Conservation (phyloP, 257 asterid genomes). For the Phtheirospermum japonicum region DNA sequence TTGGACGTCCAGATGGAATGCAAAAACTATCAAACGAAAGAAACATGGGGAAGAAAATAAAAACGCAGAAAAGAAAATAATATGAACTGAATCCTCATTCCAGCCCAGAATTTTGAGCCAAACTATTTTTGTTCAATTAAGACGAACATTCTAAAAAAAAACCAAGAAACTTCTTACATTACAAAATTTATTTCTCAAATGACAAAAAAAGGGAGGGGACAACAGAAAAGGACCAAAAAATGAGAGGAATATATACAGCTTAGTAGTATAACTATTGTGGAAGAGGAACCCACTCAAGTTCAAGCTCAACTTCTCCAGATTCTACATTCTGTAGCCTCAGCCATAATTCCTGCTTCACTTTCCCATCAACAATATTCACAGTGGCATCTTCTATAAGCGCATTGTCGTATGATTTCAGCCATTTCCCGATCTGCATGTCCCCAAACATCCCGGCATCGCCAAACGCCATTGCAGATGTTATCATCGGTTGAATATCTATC, state of each 20-base stretch:
- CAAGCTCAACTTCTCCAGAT: slow-evolving; percentile 88
- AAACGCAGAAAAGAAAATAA: no score
- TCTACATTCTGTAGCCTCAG: slow-evolving; percentile 95
- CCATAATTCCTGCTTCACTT: slow-evolving; percentile 75
- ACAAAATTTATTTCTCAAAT: slow-evolving; percentile 20
- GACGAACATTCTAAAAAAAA: not conserved
- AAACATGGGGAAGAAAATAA: not conserved
- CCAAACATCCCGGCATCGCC: slow-evolving; percentile 81
- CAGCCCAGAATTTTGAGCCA: no score
- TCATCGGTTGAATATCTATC: slow-evolving; percentile 90
- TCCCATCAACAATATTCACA: slow-evolving; percentile 85
- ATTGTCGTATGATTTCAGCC: slow-evolving; percentile 90
- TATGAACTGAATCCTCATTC: no score
- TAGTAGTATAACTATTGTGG: slow-evolving; percentile 30
- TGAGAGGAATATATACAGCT: not conserved
- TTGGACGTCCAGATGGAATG: no score
- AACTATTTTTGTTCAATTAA: not conserved
- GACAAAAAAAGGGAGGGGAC: not conserved
- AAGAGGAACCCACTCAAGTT: slow-evolving; percentile 91
- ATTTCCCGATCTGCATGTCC: slow-evolving; percentile 97
- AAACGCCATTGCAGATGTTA: slow-evolving; percentile 81
- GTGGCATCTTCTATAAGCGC: slow-evolving; percentile 80
- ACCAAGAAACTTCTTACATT: not conserved
- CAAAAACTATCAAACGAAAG: no score
- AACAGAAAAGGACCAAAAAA: not conserved